A percentile compares a stretch with the other conserved stretches of the same genome.
Conservation (phyloP, 306 rosid species). For the Carpinus viminea region DNA sequence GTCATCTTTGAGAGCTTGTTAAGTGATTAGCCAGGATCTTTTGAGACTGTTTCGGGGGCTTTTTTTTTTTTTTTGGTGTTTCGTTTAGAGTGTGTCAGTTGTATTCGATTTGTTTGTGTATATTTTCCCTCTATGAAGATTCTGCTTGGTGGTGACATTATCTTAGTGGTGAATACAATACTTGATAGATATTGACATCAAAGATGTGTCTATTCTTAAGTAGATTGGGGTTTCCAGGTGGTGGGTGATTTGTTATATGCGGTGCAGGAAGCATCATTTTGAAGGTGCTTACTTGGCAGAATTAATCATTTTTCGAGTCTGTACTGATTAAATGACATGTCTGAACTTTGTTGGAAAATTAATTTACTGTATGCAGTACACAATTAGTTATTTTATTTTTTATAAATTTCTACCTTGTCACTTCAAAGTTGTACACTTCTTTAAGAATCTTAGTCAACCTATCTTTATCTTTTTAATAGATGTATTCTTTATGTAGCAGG, state of each 20-base stretch:
- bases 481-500: constrained; percentile 3
- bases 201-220: background rate
- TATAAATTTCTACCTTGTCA: too few species aligned
- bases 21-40: background rate
- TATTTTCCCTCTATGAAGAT: background rate
- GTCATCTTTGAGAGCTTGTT: background rate
- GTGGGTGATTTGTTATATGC: background rate
- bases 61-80: too few species aligned
- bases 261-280: background rate
- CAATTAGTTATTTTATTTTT: background rate
- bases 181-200: background rate
- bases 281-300: background rate
- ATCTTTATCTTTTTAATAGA: background rate
- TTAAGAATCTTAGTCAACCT: background rate
- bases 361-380: too few species aligned
- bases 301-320: background rate
- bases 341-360: background rate
- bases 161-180: background rate
- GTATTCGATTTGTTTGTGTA: background rate
- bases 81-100: background rate
- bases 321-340: too few species aligned
- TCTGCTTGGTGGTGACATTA: background rate
- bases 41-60: background rate
- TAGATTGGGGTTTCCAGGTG: background rate
- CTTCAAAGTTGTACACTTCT: too few species aligned